Percentiles rank a stretch among this genome's conserved stretches.
Conservation (phyloP, 139 green algal genomes). For the Diplosphaera chodatii region DNA sequence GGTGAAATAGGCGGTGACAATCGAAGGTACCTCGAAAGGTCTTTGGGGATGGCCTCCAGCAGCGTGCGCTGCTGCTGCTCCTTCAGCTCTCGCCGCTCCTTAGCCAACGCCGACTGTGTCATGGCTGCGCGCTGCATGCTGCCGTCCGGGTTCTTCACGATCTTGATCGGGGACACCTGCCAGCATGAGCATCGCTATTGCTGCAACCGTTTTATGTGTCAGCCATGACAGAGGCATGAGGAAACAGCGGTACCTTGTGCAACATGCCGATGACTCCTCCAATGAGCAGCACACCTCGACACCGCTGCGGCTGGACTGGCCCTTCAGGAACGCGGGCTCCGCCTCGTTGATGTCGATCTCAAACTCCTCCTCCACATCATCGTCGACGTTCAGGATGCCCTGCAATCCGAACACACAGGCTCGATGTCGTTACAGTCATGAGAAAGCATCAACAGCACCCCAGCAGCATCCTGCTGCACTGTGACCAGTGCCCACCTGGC, state of each 20-base stretch:
- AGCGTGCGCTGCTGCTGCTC: slow-evolving; percentile 92
- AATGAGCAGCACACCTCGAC: slow-evolving; percentile 38
- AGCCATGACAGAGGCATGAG: background rate
- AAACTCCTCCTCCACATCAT: slow-evolving; percentile 85
- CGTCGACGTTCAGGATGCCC: slow-evolving; percentile 37
- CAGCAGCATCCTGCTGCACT: background rate
- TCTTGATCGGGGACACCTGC: slow-evolving; percentile 87
- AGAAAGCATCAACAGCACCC: background rate
- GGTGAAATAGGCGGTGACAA: too few species aligned
- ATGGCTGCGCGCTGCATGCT: slow-evolving; percentile 94
- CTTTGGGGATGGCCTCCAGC: slow-evolving; percentile 88
- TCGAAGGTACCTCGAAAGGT: slow-evolving; percentile 51
- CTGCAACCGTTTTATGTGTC: background rate
- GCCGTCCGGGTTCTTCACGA: slow-evolving; percentile 98
- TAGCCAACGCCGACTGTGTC: slow-evolving; percentile 88
- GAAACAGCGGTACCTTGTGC: too few species aligned
- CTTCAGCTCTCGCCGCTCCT: slow-evolving; percentile 93
- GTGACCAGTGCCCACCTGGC: slow-evolving; percentile 10
- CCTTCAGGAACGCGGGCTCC: slow-evolving; percentile 89
- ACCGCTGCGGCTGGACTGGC: slow-evolving; percentile 41
- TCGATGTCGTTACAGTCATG: too few species aligned
- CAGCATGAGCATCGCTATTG: background rate
- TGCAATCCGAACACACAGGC: slow-evolving; percentile 12
- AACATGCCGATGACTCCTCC: too few species aligned
- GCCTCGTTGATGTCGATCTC: slow-evolving; percentile 98